phyloP scores from a whole-genome alignment of 768 basidiomycete species.

The Phanerodontia chrysosporium region DNA sequence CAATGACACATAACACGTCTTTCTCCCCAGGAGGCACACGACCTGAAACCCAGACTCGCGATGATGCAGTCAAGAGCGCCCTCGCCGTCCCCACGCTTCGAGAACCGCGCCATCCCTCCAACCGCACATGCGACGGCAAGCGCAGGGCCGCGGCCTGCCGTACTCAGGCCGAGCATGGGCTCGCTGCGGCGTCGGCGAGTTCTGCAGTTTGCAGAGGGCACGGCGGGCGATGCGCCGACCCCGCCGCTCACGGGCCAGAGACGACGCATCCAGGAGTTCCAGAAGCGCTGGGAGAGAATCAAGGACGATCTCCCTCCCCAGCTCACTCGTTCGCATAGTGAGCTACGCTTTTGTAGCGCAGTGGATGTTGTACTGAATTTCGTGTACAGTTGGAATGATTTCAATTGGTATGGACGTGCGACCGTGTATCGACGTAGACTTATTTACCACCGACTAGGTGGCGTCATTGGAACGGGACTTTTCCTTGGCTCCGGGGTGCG shows the following conservation, averaged over 20 bases:
- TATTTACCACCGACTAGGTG: no score
- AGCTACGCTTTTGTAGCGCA: neutral
- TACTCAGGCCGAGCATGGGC: neutral
- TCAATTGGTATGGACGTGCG: conserved; percentile 25
- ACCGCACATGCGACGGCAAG: neutral
- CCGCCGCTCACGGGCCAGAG: conserved; percentile 11
- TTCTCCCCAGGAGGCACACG: no score
- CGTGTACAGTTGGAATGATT: conserved; percentile 23
- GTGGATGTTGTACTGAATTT: neutral
- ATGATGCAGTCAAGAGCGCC: neutral
- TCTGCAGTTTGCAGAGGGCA: neutral
- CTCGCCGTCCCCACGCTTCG: neutral
- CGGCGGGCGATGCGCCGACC: neutral
- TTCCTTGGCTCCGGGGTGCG: conserved; percentile 32
- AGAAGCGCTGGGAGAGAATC: conserved; percentile 23
- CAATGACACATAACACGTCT: no score
- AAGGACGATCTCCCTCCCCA: conserved; percentile 24
- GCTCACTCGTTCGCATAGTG: conserved; percentile 23
- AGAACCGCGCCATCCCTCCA: neutral
- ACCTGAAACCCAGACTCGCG: neutral
- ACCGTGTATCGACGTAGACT: no score
- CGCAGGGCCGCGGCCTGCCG: neutral
- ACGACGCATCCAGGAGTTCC: conserved; percentile 20
- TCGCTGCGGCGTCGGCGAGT: neutral
- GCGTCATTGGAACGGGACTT: conserved; percentile 36